Percentiles rank a stretch among this genome's conserved stretches.
phyloP scores from a whole-genome alignment of 176 grass and related monocot species.

The Paspalum notatum region DNA sequence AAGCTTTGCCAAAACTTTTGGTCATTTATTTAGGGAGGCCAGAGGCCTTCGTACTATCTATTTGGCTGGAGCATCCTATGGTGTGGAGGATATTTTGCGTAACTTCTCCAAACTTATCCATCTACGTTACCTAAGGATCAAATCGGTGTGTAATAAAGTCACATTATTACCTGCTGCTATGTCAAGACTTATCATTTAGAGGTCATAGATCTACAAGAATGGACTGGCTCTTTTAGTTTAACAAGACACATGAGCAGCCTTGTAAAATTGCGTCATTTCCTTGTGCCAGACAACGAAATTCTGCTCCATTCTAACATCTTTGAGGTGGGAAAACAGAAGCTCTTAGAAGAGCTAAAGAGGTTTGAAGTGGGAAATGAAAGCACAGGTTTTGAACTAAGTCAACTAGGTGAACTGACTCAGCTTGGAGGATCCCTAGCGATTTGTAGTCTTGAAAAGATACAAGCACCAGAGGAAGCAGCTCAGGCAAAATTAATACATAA shows the following conservation, averaged over 20 bases:
- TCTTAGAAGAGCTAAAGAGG: not conserved
- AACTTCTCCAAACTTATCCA: not conserved
- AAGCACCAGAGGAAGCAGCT: not conserved
- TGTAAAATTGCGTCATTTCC: not conserved
- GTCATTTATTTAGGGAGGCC: not conserved
- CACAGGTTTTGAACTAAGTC: not conserved
- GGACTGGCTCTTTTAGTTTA: fast-evolving
- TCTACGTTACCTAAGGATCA: slow-evolving; percentile 18
- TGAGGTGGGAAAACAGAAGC: not conserved
- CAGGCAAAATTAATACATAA: not conserved
- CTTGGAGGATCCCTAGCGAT: not conserved
- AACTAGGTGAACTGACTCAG: not conserved
- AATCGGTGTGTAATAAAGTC: too few species aligned
- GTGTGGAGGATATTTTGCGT: not conserved
- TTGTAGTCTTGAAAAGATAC: slow-evolving; percentile 3
- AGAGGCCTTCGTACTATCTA: not conserved
- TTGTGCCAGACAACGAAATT: too few species aligned
- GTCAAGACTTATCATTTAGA: not conserved
- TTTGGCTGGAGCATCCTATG: not conserved
- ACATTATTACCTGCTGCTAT: fast-evolving
- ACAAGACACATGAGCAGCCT: not conserved
- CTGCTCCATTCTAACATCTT: not conserved
- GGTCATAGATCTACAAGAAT: not conserved
- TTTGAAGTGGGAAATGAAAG: slow-evolving; percentile 15
- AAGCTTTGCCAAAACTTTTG: not conserved